A percentile compares a stretch with the other conserved stretches of the same genome.
Conservation (phyloP, 2,329 filamentous ascomycete species). For the Colletotrichum aenigma region DNA sequence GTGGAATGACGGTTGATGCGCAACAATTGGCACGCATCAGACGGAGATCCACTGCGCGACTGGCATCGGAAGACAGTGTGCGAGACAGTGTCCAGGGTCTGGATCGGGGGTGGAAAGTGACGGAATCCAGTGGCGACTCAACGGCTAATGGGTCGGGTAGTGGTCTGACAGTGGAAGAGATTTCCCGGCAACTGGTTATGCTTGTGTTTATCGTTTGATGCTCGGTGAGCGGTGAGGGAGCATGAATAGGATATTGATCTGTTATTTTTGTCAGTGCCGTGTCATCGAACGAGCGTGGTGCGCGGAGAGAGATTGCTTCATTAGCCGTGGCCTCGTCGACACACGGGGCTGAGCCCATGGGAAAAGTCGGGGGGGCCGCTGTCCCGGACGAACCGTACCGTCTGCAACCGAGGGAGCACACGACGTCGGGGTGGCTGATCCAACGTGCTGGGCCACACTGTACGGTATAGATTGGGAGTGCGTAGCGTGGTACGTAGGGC, state of each 20-base stretch:
- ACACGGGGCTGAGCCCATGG: background rate
- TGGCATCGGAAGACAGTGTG: constrained; percentile 3
- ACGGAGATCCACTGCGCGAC: background rate
- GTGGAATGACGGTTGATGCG: background rate
- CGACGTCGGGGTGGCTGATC: background rate
- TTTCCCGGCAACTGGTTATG: background rate
- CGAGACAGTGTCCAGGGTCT: background rate
- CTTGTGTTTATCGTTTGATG: background rate
- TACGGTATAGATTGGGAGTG: background rate
- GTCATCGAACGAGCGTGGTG: constrained; percentile 3
- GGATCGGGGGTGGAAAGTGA: background rate
- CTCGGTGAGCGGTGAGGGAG: background rate
- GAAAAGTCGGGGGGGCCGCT: background rate
- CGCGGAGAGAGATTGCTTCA: constrained; percentile 4
- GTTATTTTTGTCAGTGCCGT: background rate
- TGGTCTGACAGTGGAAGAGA: background rate
- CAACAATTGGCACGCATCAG: background rate
- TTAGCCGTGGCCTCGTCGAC: background rate
- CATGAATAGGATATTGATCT: background rate
- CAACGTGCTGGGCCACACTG: background rate
- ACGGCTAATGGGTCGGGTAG: background rate
- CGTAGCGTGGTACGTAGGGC: background rate
- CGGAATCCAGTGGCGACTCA: constrained; percentile 2
- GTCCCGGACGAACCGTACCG: background rate
- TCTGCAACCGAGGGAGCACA: background rate